phyloP scores from a whole-genome alignment of 495 filamentous ascomycete genomes.

The Trichoderma virens region DNA sequence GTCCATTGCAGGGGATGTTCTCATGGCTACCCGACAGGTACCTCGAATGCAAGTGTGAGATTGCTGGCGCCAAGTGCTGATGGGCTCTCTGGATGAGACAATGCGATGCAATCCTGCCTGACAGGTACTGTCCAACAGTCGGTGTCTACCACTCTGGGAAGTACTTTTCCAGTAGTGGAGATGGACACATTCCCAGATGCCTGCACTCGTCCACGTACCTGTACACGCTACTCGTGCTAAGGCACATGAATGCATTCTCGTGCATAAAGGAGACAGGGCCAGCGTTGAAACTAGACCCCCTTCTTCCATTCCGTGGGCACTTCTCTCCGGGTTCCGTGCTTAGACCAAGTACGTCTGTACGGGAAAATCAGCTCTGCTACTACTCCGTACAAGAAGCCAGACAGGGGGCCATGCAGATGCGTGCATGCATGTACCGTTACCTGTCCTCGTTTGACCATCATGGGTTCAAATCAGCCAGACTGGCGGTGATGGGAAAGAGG shows the following conservation, averaged over 20 bases:
- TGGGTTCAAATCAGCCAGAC: not conserved
- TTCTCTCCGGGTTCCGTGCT: not conserved
- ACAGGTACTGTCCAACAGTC: not conserved
- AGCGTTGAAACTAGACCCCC: no score
- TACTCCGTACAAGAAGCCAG: not conserved
- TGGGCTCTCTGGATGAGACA: not conserved
- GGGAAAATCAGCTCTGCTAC: not conserved
- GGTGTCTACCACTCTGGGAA: not conserved
- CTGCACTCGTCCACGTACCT: not conserved
- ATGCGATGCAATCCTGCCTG: not conserved
- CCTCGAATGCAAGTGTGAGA: not conserved
- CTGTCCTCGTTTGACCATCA: not conserved
- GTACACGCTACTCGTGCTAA: not conserved
- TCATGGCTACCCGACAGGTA: not conserved
- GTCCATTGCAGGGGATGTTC: not conserved
- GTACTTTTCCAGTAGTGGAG: not conserved
- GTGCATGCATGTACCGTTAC: not conserved
- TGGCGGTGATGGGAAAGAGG: slow-evolving; percentile 6
- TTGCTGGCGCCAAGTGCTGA: not conserved
- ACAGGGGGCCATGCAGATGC: not conserved
- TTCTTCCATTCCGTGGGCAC: no score
- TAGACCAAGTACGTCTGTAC: not conserved
- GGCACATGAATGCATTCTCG: not conserved
- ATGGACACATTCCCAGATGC: not conserved
- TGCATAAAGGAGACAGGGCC: slow-evolving; percentile 1